Evolutionary conservation across 768 basidiomycete genomes (phyloP).

Genomic region (Lactarius pseudohatsudake): DNA sequence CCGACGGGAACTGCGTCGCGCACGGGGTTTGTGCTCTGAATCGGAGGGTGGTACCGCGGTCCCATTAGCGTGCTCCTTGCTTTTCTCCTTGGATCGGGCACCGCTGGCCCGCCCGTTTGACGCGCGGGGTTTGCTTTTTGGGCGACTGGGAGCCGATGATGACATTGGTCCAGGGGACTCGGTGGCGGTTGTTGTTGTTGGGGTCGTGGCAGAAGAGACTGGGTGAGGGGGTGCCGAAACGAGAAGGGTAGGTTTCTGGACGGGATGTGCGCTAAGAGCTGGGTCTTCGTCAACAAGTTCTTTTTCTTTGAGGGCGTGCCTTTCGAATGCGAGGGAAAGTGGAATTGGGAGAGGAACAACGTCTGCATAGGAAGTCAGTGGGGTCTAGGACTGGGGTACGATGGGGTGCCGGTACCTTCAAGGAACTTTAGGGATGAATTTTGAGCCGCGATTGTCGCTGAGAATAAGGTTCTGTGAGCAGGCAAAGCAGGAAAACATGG

Average conservation of each 20-base stretch:
- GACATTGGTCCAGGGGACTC: conserved; percentile 13
- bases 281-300: conserved; percentile 29
- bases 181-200: conserved; percentile 8
- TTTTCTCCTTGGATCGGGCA: conserved; percentile 26
- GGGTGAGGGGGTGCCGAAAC: conserved; percentile 14
- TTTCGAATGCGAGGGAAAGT: conserved; percentile 24
- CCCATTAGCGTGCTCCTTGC: conserved; percentile 19
- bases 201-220: conserved; percentile 22
- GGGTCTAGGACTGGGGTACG: too few relatives aligned
- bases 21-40: conserved; percentile 12
- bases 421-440: conserved; percentile 22
- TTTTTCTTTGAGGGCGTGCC: conserved; percentile 25
- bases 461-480: neutral
- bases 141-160: conserved; percentile 9
- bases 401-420: conserved; percentile 21
- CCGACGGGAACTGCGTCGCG: conserved; percentile 26
- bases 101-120: conserved; percentile 23
- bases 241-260: conserved; percentile 14
- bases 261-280: conserved; percentile 21
- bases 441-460: conserved; percentile 19
- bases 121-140: conserved; percentile 19
- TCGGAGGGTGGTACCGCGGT: conserved; percentile 8
- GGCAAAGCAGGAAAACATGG: neutral
- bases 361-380: conserved; percentile 15
- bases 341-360: conserved; percentile 25